Base-by-base conservation (phyloP, 1,139 yeast species). In the Suhomyces panamericanus region DNA sequence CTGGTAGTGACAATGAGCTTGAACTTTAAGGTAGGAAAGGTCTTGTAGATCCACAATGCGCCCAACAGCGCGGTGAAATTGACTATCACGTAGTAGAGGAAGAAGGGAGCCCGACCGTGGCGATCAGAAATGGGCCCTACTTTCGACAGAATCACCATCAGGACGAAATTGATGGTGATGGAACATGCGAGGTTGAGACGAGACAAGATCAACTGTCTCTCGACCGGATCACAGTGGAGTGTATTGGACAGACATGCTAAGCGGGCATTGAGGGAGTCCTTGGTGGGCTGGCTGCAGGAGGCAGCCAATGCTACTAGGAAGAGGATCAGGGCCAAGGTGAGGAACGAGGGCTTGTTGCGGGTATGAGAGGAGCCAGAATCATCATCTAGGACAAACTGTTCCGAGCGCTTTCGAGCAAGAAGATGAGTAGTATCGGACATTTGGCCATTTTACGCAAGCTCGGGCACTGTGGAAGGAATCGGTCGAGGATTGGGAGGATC, bases 51-150 rank as follows among this genome's bases (percentile, higher is more conserved):
- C 45, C 43, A 41, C 13, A 40, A 41, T 14, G 39, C 14, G 11
- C 38, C 32, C 28, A 26, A 30, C 38, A 32, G 46, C 4, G 36
- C 43, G 11, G 14, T 12, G 12, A 29, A 36, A 22, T 38, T 32
- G 32, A 38, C 41, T 17, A 39, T 9, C 6, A 42, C 31, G 39
- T 32, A 44, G 30, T 41, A 38, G 20, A 29, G 14, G 13, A 49
- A 35, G 29, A 49, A 44, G 13, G 46, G 44, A n/a, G 41, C 36
- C 15, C 53, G 31, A 6, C 53, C 53, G n/a, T 42, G 42, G 3
- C 29, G 20, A 26, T 50, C 52, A 4, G 53, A 47, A 7, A 47
- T 38, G 11, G 46, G 48, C 6, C 50, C 53, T 5, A 45, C 43
- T 12, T 42, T 44, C 13, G 49, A 46, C 44, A 44, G 49, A 4